Evolutionary conservation across 495 filamentous ascomycete genomes (phyloP).

Genomic region (Apodospora peruviana): DNA sequence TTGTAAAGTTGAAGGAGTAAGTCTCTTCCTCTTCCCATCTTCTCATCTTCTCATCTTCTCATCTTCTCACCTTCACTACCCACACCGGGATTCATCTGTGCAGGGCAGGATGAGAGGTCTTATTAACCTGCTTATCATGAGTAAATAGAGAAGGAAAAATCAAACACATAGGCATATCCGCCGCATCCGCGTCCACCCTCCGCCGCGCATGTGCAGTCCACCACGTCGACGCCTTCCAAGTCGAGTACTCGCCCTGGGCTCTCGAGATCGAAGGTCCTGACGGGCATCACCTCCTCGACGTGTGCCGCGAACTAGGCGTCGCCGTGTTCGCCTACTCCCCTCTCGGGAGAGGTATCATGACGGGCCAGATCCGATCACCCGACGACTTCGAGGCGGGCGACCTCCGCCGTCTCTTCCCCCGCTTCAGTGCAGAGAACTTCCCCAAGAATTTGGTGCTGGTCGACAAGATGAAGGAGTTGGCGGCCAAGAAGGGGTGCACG

Average conservation of each 20-base stretch:
- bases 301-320: slow-evolving; percentile 46
- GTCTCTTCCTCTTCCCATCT: background rate
- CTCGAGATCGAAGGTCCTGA: slow-evolving; percentile 14
- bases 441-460: slow-evolving; percentile 68
- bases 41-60: background rate
- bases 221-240: slow-evolving; percentile 23
- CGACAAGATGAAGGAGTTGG: slow-evolving; percentile 57
- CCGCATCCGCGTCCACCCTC: slow-evolving; percentile 16
- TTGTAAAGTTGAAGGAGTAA: slow-evolving; percentile 29
- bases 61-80: too few relatives aligned
- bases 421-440: slow-evolving; percentile 66
- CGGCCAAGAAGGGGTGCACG: slow-evolving; percentile 45
- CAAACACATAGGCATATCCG: slow-evolving; percentile 38
- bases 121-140: too few relatives aligned
- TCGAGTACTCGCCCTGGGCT: slow-evolving; percentile 20
- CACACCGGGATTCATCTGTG: too few relatives aligned
- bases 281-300: slow-evolving; percentile 3
- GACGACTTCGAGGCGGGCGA: slow-evolving; percentile 61
- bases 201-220: slow-evolving; percentile 18
- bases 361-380: slow-evolving; percentile 58
- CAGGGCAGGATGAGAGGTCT: too few relatives aligned
- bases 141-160: slow-evolving; percentile 43
- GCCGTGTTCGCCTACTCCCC: slow-evolving; percentile 59
- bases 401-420: slow-evolving; percentile 36
- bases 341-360: slow-evolving; percentile 50